These are phyloP conservation scores for Elymus sibiricus DNA, from an alignment of 176 grass and related monocot genomes.

Conservation along the genomic window DNA sequence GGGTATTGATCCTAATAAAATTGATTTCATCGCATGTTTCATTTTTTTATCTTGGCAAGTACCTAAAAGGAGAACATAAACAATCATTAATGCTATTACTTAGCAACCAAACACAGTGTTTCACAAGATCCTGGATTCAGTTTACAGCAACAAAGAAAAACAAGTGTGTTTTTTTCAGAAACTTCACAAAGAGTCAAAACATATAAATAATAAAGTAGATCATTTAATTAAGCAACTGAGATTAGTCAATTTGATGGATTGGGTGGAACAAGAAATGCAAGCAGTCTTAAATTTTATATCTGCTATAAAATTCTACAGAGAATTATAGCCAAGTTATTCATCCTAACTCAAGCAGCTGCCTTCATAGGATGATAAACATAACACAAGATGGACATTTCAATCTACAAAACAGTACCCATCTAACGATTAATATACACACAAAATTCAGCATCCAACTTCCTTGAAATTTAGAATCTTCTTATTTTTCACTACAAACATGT, in stretches of 20 bases:
- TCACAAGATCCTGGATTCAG: neutral
- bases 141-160: neutral
- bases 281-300: neutral
- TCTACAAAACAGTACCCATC: neutral
- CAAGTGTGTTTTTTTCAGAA: neutral
- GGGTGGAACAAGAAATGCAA: neutral
- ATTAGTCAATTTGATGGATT: neutral
- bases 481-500: neutral
- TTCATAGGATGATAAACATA: neutral
- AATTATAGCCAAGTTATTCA: conserved; percentile 5
- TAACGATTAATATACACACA: neutral
- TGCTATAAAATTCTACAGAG: neutral
- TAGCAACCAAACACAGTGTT: neutral
- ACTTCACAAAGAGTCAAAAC: neutral
- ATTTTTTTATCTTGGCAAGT: neutral
- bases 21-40: neutral
- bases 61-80: neutral
- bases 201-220: neutral
- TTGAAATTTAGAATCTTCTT: neutral
- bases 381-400: neutral
- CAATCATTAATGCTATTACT: neutral
- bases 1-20: neutral
- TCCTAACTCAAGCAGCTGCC: conserved; percentile 3
- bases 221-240: neutral
- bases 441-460: neutral